Evolutionary conservation across 2,329 filamentous ascomycete species (phyloP), one percentile per base, ranked within the genome.

Genomic region (Nigrograna mackinnonii): DNA sequence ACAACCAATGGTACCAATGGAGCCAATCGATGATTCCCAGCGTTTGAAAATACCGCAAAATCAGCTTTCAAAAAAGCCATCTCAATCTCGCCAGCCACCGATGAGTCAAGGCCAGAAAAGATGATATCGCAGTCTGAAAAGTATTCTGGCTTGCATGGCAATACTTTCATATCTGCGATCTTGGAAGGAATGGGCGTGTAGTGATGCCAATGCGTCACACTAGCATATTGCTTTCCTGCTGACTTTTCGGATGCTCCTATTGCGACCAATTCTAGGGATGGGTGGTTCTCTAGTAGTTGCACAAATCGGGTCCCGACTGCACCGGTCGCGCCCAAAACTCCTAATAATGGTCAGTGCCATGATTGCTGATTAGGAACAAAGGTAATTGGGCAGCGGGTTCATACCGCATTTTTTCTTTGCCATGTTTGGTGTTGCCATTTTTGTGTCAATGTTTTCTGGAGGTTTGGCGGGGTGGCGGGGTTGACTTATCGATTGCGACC

Each of bases 231-330:
- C 79, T 96, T 96, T 63, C 91, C 91, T 5, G 89, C 90, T 7
- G 91, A 96, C 45, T 89, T 83, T 45, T 89, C 83, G 14, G 91
- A 96, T 24, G 94, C 94, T 50, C 94, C 94, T 37, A 97, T 83
- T 45, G 91, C 91, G 52, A 94, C 87, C 44, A 97, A 84, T 51
- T 84, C 83, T 60, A 97, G 88, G 69, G 87, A 82, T 13, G 92
- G 91, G 73, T 97, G 92, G 41, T 90, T 80, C 33, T 89, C 85
- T 50, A 97, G 86, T 39, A 97, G 83, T 22, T 96, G 85, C 66
- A 97, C 94, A 71, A 97, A 97, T 62, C 94, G 85, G 73, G 96
- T 91, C 58, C 92, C 92, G 12, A 97, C 92, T 24, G 91, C 95
- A 64, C 94, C 94, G 22, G 92, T 97, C 71, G 87, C 89, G 58